phyloP scores from a whole-genome alignment of 768 basidiomycete species.

The Pisolithus marmoratus region DNA sequence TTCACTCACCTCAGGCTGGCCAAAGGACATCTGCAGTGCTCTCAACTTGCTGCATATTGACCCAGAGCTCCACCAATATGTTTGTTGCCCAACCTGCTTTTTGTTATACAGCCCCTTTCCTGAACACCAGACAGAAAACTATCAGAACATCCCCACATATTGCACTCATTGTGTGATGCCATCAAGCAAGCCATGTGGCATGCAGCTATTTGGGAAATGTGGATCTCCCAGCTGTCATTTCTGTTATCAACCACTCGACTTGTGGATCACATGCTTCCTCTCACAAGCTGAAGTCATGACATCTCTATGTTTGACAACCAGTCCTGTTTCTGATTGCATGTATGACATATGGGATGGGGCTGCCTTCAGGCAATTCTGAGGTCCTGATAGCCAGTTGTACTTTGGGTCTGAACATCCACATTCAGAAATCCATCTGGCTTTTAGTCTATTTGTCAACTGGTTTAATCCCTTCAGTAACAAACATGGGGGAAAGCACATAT shows the following conservation, averaged over 20 bases:
- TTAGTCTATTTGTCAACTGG: slow-evolving; percentile 31
- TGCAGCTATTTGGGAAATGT: neutral
- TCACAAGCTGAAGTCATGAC: slow-evolving; percentile 19
- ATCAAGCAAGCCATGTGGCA: slow-evolving; percentile 7
- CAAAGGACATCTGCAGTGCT: too few species aligned
- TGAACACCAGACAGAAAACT: too few species aligned
- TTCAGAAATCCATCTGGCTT: slow-evolving; percentile 17
- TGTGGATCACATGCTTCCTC: slow-evolving; percentile 24
- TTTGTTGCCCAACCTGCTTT: too few species aligned
- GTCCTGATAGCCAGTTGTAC: slow-evolving; percentile 21
- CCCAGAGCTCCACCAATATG: too few species aligned
- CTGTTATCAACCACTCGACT: slow-evolving; percentile 20
- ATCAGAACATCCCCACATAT: too few species aligned
- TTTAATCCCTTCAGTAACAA: slow-evolving; percentile 32
- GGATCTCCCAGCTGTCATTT: slow-evolving; percentile 7
- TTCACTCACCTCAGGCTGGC: too few species aligned
- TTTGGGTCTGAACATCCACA: slow-evolving; percentile 6
- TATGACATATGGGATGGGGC: slow-evolving; percentile 24
- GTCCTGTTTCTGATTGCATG: neutral
- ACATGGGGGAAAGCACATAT: slow-evolving; percentile 23
- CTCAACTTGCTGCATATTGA: too few species aligned
- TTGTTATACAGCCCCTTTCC: too few species aligned
- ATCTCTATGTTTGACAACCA: neutral
- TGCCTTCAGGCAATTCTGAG: slow-evolving; percentile 19
- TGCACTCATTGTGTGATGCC: slow-evolving; percentile 12